A percentile compares a stretch with the other conserved stretches of the same genome.
phyloP scores from a whole-genome alignment of 2,329 filamentous ascomycete genomes.

The Xylaria sp. region DNA sequence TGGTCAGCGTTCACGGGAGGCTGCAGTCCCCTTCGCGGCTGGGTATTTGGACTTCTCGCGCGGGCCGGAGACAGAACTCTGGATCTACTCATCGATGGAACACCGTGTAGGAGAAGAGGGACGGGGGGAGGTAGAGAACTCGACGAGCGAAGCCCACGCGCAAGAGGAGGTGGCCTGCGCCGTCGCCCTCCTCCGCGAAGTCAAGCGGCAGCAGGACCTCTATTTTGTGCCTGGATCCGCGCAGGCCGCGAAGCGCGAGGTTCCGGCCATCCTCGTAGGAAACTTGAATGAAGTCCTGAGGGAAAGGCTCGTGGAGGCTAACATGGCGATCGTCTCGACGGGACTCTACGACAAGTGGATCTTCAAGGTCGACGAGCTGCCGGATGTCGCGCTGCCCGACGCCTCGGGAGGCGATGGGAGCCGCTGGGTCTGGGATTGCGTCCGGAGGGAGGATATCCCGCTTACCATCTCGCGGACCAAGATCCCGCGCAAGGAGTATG shows the following conservation, averaged over 20 bases:
- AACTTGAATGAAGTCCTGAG: slow-evolving; percentile 55
- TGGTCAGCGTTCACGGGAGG: background rate
- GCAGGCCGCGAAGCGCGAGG: slow-evolving; percentile 49
- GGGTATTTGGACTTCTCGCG: slow-evolving; percentile 71
- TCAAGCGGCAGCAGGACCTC: slow-evolving; percentile 41
- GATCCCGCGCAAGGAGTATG: slow-evolving; percentile 66
- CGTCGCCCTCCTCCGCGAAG: slow-evolving; percentile 39
- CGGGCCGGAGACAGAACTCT: slow-evolving; percentile 72
- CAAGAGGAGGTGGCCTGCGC: slow-evolving; percentile 23
- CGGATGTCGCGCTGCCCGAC: slow-evolving; percentile 45
- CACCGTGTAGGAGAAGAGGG: slow-evolving; percentile 5
- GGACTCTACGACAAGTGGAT: slow-evolving; percentile 67
- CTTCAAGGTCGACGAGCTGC: slow-evolving; percentile 61
- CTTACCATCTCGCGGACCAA: slow-evolving; percentile 66
- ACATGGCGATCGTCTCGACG: slow-evolving; percentile 46
- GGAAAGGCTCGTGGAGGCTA: slow-evolving; percentile 43
- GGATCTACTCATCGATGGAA: slow-evolving; percentile 69
- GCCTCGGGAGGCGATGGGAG: background rate
- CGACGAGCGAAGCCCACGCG: background rate
- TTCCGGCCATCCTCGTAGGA: slow-evolving; percentile 53
- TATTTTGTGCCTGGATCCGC: slow-evolving; percentile 36
- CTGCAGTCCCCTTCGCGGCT: slow-evolving; percentile 58
- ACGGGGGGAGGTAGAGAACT: background rate
- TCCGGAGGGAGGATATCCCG: slow-evolving; percentile 63
- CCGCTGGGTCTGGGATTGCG: slow-evolving; percentile 59